Evolutionary conservation across 2,329 filamentous ascomycete species (phyloP).

Genomic region (Cladosporium sp.): DNA sequence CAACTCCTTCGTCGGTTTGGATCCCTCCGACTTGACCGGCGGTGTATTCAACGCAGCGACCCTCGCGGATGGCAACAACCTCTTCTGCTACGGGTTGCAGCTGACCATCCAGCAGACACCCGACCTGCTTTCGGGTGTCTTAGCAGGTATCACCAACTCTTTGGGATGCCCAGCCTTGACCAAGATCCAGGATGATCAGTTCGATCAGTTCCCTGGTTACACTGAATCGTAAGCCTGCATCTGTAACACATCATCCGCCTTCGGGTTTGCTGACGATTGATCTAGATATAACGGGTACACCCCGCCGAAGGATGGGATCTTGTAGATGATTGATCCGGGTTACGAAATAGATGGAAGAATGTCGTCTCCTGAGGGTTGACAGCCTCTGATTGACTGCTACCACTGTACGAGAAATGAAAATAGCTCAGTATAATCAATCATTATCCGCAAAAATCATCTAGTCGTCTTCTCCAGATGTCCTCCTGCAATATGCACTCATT

Average conservation of each 20-base stretch:
- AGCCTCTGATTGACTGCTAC: too few relatives aligned
- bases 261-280: too few relatives aligned
- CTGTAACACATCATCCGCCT: too few relatives aligned
- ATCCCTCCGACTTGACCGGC: constrained; percentile 31
- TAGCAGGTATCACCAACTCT: constrained; percentile 15
- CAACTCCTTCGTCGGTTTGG: constrained; percentile 31
- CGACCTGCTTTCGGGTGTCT: constrained; percentile 17
- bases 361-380: too few relatives aligned
- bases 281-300: neutral
- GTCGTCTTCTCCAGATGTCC: too few relatives aligned
- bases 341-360: too few relatives aligned
- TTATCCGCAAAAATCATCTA: too few relatives aligned
- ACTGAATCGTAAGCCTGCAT: constrained; percentile 3
- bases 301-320: neutral
- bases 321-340: neutral
- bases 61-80: constrained; percentile 28
- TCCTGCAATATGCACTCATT: too few relatives aligned
- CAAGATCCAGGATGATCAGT: constrained; percentile 22
- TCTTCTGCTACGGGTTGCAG: constrained; percentile 33
- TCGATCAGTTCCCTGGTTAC: constrained; percentile 26
- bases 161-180: constrained; percentile 25
- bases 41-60: constrained; percentile 37
- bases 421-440: too few relatives aligned
- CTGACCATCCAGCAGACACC: constrained; percentile 29
- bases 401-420: too few relatives aligned